Conservation (phyloP, 352 stramenopile genomes). For the Pythium dissotocum region DNA sequence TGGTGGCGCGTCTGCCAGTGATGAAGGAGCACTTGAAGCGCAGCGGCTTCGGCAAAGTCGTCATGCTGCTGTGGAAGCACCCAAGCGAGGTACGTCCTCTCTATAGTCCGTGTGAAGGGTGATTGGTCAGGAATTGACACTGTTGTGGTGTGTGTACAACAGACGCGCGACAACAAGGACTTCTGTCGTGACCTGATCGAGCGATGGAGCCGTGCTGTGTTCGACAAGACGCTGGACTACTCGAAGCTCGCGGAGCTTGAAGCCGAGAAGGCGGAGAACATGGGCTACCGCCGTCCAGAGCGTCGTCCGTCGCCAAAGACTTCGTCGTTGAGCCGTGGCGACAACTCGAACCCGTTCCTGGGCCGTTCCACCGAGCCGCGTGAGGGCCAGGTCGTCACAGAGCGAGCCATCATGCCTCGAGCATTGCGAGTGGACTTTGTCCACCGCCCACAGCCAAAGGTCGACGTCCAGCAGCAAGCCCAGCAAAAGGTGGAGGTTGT, state of each 20-base stretch:
- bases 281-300: constrained; percentile 64
- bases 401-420: constrained; percentile 70
- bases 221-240: constrained; percentile 89
- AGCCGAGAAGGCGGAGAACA: constrained; percentile 83
- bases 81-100: constrained; percentile 58
- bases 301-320: constrained; percentile 18
- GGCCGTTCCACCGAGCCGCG: constrained; percentile 26
- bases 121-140: neutral
- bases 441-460: constrained; percentile 79
- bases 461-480: constrained; percentile 62
- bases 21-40: constrained; percentile 90
- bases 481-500: constrained; percentile 59
- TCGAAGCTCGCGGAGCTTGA: constrained; percentile 85
- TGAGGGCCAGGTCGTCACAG: constrained; percentile 43
- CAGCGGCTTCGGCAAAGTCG: constrained; percentile 86
- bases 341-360: constrained; percentile 59
- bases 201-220: constrained; percentile 86
- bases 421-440: constrained; percentile 84
- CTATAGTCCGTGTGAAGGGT: neutral
- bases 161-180: constrained; percentile 88
- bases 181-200: constrained; percentile 83
- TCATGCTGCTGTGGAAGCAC: constrained; percentile 90
- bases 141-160: neutral
- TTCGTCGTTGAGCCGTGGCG: constrained; percentile 18
- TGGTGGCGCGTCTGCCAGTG: constrained; percentile 78